Base-by-base conservation (phyloP, 768 basidiomycete species). In the Ramaria sp. region DNA sequence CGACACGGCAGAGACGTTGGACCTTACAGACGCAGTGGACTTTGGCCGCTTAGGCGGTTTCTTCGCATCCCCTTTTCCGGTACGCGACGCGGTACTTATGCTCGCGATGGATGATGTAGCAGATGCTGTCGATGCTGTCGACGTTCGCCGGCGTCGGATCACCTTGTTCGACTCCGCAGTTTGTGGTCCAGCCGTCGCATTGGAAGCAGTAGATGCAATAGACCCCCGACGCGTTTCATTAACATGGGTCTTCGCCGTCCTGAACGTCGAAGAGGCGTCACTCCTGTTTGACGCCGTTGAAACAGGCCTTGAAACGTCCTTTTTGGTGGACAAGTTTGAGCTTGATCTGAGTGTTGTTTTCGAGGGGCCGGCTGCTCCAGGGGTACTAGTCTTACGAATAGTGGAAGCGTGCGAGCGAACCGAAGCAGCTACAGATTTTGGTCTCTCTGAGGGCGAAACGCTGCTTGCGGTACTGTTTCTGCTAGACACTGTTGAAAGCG, bases 261-360 rank as follows among this genome's bases (percentile, higher is more conserved):
- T 72, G 63, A 76, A 80, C 3, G 73, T 69, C 3, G 69, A 66
- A 9, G 70, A 69, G 22, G 59, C 65, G 22, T 72, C 72, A 56
- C 71, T 73, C 5, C 63, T 66, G 13, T 62, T 67, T 32, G 66
- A 66, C 25, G 63, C 48, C 9, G 58, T 51, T 9, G 63, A 63
- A 12, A 52, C 57, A 18, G 65, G 64, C 20, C 65, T 52, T 10
- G 63, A 58, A 25, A 58, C 48, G 15, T 27, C 24, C n/a, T 47
- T 47, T 32, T n/a, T 47, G 3, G 28, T 3, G 15, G 45, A 27
- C 13, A 66, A 53, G 3, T 58, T 45, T 2, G 68, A 64, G 5
- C 22, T 28, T 22, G 64, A 50, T 47, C 59, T 37, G 43, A 65
- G 55, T 56, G 62, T 28, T 55, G 47, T 28, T 57, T 34, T 34